These are phyloP conservation scores for Vitis hybrid DNA, from an alignment of 177 flowering plant genomes.

Conservation along the genomic window DNA sequence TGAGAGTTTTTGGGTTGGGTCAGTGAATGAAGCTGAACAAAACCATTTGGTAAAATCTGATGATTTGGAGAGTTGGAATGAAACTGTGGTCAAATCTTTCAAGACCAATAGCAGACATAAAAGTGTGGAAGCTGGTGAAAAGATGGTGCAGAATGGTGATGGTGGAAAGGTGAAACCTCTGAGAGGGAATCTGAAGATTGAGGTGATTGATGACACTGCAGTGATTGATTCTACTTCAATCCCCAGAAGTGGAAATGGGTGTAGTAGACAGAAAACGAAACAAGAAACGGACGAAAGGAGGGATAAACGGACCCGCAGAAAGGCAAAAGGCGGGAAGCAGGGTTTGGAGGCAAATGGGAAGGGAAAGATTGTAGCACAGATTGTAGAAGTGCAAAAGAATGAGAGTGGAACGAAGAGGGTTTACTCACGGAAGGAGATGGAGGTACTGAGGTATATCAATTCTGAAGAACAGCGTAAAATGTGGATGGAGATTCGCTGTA, in stretches of 20 bases:
- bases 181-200: slow-evolving; percentile 22
- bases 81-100: too few species aligned
- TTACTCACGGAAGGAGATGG: slow-evolving; percentile 65
- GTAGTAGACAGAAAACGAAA: slow-evolving; percentile 6
- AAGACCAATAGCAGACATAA: too few species aligned
- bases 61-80: background rate
- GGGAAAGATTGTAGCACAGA: background rate
- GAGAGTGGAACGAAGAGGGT: slow-evolving; percentile 18
- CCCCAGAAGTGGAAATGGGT: slow-evolving; percentile 5
- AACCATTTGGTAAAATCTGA: background rate
- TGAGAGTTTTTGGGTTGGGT: background rate
- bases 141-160: background rate
- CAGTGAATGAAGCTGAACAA: background rate
- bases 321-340: slow-evolving; percentile 21
- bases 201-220: slow-evolving; percentile 39
- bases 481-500: slow-evolving; percentile 62
- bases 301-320: slow-evolving; percentile 24
- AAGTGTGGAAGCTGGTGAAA: background rate
- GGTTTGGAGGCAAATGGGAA: slow-evolving; percentile 11
- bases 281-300: slow-evolving; percentile 22
- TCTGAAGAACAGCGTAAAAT: slow-evolving; percentile 44
- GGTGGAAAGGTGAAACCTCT: slow-evolving; percentile 9
- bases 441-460: slow-evolving; percentile 50
- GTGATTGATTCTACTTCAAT: slow-evolving; percentile 22
- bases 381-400: slow-evolving; percentile 14